Evolutionary conservation across 2,329 filamentous ascomycete genomes (phyloP).

Genomic region (Arthroderma sp.): DNA sequence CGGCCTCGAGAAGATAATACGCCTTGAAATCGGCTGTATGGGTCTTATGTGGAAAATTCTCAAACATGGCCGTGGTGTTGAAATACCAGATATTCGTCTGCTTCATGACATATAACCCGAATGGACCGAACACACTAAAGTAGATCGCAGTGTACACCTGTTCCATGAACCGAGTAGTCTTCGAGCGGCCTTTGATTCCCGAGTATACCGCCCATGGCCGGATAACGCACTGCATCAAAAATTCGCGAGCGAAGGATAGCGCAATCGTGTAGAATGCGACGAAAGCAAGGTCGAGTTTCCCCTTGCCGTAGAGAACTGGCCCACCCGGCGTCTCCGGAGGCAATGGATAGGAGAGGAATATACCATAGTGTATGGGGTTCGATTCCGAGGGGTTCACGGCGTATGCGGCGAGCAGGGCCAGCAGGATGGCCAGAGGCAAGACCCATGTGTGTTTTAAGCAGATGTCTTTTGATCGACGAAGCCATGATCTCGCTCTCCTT

Average conservation of each 20-base stretch:
- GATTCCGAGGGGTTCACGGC: constrained; percentile 61
- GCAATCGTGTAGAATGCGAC: constrained; percentile 82
- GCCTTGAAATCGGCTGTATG: constrained; percentile 79
- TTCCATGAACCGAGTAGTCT: constrained; percentile 89
- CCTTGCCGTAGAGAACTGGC: constrained; percentile 69
- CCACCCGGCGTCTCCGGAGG: constrained; percentile 41
- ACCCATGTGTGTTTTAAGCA: constrained; percentile 48
- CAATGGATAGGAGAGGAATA: constrained; percentile 82
- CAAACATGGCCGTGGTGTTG: constrained; percentile 83
- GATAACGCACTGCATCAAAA: constrained; percentile 84
- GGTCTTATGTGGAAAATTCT: constrained; percentile 69
- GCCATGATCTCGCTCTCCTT: constrained; percentile 32
- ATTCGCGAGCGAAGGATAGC: constrained; percentile 85
- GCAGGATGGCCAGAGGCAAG: constrained; percentile 56
- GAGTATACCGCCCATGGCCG: constrained; percentile 59
- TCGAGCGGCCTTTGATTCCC: constrained; percentile 59
- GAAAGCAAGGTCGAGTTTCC: constrained; percentile 73
- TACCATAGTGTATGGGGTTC: constrained; percentile 67
- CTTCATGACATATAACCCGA: constrained; percentile 82
- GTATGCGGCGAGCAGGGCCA: constrained; percentile 55
- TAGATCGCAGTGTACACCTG: constrained; percentile 91
- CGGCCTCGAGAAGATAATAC: constrained; percentile 88
- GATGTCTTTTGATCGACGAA: constrained; percentile 33
- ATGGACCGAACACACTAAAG: constrained; percentile 69
- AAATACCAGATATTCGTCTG: constrained; percentile 92